A percentile compares a stretch with the other conserved stretches of the same genome.
Conservation (phyloP, 2,329 filamentous ascomycete species). For the Fusarium vanettenii region DNA sequence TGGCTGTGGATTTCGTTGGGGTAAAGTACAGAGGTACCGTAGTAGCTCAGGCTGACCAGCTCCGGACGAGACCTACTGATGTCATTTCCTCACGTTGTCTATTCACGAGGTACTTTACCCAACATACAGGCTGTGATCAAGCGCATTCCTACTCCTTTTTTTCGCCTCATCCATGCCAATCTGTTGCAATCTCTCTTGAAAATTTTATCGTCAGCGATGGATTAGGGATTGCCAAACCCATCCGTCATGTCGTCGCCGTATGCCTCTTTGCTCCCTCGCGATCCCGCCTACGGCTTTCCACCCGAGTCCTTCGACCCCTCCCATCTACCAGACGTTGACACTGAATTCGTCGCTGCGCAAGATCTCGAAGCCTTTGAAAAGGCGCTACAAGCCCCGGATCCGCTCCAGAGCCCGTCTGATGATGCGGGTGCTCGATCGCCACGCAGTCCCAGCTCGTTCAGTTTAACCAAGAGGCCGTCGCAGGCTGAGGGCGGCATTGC, state of each 20-base stretch:
- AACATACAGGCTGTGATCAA: conserved; percentile 30
- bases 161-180: conserved; percentile 5
- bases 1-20: conserved; percentile 1
- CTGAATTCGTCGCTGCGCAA: conserved; percentile 78
- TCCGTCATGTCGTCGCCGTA: conserved; percentile 42
- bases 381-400: conserved; percentile 85
- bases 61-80: not conserved
- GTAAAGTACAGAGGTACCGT: not conserved
- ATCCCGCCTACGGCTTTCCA: conserved; percentile 66
- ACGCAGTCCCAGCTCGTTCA: conserved; percentile 54
- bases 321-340: conserved; percentile 81
- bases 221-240: conserved; percentile 16
- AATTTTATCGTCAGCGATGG: conserved; percentile 23
- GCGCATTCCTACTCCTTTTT: conserved; percentile 23
- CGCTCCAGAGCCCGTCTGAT: conserved; percentile 72
- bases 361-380: conserved; percentile 83
- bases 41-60: not conserved
- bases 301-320: conserved; percentile 74
- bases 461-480: conserved; percentile 57
- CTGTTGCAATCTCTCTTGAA: not conserved
- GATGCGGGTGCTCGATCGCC: conserved; percentile 57
- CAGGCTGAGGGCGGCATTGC: conserved; percentile 44
- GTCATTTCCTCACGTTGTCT: not conserved
- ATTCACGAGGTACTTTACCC: conserved; percentile 34
- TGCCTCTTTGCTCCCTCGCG: conserved; percentile 40